Conservation (phyloP, 441 rosid genomes). For the Daphne laureola region DNA sequence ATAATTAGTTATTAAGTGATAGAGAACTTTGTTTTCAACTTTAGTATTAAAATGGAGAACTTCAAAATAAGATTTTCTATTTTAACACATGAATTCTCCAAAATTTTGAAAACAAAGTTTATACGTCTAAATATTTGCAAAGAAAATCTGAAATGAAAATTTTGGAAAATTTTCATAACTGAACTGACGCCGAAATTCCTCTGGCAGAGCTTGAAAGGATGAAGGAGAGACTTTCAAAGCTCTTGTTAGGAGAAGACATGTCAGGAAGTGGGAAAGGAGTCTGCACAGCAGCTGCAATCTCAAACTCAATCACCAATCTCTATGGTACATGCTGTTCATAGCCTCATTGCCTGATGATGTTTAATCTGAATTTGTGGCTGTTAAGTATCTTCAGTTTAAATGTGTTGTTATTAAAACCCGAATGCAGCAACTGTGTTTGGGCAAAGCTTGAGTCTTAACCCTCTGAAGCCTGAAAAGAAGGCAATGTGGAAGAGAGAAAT, state of each 20-base stretch:
- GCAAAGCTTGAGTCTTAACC: conserved; percentile 41
- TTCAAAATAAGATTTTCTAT: too few species aligned
- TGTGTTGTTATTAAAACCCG: neutral
- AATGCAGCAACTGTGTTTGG: conserved; percentile 54
- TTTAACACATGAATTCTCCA: too few species aligned
- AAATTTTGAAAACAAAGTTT: too few species aligned
- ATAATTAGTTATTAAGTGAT: too few species aligned
- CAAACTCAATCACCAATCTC: conserved; percentile 55
- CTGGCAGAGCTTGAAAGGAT: conserved; percentile 36
- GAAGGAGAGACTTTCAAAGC: conserved; percentile 57
- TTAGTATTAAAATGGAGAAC: too few species aligned
- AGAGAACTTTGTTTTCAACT: too few species aligned
- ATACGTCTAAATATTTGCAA: too few species aligned
- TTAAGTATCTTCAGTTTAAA: neutral
- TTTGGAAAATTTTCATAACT: too few species aligned
- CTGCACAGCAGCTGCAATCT: conserved; percentile 45
- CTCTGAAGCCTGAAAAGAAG: conserved; percentile 39
- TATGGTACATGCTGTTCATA: conserved; percentile 30
- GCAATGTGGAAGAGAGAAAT: conserved; percentile 52
- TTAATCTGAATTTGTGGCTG: neutral
- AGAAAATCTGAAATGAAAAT: too few species aligned
- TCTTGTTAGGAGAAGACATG: conserved; percentile 59
- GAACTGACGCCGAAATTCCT: too few species aligned
- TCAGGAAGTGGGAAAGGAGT: conserved; percentile 62
- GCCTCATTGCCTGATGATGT: neutral